Conservation (phyloP, 73 alveolate genomes). For the Paramecium biaurelia region DNA sequence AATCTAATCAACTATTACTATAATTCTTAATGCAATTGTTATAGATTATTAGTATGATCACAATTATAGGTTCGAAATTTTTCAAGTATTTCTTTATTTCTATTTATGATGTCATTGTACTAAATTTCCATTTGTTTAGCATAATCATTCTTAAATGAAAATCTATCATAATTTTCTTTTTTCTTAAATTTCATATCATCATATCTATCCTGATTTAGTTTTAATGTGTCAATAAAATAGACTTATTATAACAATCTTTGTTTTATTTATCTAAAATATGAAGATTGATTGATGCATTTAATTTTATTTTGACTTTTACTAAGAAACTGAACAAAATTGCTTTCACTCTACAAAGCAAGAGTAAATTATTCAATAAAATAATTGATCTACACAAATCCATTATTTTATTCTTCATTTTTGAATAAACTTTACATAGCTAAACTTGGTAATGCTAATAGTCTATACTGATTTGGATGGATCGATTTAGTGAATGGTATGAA, state of each 20-base stretch:
- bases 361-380: slow-evolving; percentile 32
- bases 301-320: background rate
- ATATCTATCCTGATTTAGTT: background rate
- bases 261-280: background rate
- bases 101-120: background rate
- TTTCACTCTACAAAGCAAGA: background rate
- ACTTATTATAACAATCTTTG: slow-evolving; percentile 1
- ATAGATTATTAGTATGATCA: background rate
- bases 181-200: background rate
- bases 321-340: background rate
- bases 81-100: background rate
- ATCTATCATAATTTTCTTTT: background rate
- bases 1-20: background rate
- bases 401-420: background rate
- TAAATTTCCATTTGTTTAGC: background rate
- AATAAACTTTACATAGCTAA: background rate
- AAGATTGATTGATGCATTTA: background rate
- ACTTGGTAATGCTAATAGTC: background rate
- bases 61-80: background rate
- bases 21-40: background rate
- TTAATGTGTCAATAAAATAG: background rate
- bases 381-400: background rate
- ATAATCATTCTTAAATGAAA: background rate
- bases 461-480: background rate
- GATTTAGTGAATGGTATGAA: background rate